Base-by-base conservation (phyloP, 2,329 filamentous ascomycete genomes). In the Thelonectria rubi region DNA sequence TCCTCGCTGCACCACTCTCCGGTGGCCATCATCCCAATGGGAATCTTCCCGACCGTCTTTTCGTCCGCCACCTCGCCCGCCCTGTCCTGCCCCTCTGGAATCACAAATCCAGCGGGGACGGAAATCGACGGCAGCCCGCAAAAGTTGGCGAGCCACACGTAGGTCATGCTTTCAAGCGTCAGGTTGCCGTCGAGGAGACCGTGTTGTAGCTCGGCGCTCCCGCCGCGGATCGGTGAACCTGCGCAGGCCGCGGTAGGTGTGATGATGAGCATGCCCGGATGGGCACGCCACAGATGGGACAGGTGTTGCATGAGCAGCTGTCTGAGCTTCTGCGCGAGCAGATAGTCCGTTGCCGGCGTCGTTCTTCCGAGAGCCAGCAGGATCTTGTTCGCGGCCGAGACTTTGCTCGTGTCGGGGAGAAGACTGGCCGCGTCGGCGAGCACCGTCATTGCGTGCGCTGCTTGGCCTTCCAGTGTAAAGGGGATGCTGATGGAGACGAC, bases 401-500 rank as follows among this genome's bases (percentile, higher is more conserved):
- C 78, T 18, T 82, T 79, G 5, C 75, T 71, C 0, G 82, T 77
- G 14, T 87, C 74, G 5, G 80, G 60, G 75, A 85, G 68, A 11
- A 83, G 66, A 1, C 80, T 79, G 1, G 81, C 76, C 0, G 76
- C 81, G 47, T 94, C 91, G 5, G 84, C 82, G 52, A 94, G 84
- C 64, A 93, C 91, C 0, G 90, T 91, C 64, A 94, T 77, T 24
- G 89, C 88, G 74, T 94, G 91, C 0, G 91, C 90, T 17, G 86
- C 82, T 74, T 93, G 90, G 21, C 88, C 90, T 69, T 91, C 84
- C 14, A 81, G 72, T 1, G 86, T 66, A 26, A 86, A 80, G 0
- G 88, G 88, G 50, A 90, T 83, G 9, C 78, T 77, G 62, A 90
- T 84, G 39, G 85, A 79, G 3, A 89, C 77, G 2, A 82, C 70